Evolutionary conservation across 2,329 filamentous ascomycete genomes (phyloP).

Genomic region (Intubia oerlemansii): DNA sequence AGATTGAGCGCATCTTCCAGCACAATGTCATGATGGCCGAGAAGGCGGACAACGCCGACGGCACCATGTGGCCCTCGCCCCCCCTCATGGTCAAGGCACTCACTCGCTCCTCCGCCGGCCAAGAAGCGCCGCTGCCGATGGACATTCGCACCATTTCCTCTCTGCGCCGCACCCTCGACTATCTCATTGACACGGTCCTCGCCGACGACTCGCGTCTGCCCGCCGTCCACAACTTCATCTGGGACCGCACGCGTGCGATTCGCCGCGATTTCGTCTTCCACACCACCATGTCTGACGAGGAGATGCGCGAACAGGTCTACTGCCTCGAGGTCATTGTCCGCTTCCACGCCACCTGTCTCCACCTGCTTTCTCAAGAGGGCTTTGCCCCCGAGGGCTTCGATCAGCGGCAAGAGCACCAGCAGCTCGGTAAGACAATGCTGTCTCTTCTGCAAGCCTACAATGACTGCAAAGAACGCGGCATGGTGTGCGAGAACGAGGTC

Average conservation of each 20-base stretch:
- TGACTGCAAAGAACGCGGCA: conserved; percentile 35
- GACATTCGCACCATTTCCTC: conserved; percentile 41
- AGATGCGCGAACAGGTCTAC: conserved; percentile 37
- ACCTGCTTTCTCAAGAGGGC: conserved; percentile 36
- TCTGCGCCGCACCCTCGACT: conserved; percentile 37
- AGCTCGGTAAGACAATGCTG: conserved; percentile 41
- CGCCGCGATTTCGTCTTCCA: conserved; percentile 49
- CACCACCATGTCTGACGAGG: conserved; percentile 32
- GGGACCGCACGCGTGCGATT: conserved; percentile 46
- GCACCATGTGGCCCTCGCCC: conserved; percentile 24
- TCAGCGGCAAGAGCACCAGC: conserved; percentile 46
- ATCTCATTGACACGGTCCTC: conserved; percentile 38
- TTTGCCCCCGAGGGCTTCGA: conserved; percentile 38
- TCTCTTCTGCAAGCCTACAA: conserved; percentile 46
- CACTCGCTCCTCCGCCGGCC: conserved; percentile 44
- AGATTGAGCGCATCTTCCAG: conserved; percentile 39
- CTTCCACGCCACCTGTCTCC: conserved; percentile 43
- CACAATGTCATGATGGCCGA: conserved; percentile 34
- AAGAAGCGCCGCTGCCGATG: conserved; percentile 45
- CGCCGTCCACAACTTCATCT: conserved; percentile 38
- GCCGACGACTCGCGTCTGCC: conserved; percentile 30
- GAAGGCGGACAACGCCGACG: conserved; percentile 19
- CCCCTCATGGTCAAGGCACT: conserved; percentile 43
- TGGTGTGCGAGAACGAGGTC: conserved; percentile 38
- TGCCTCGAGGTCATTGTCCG: conserved; percentile 44